Evolutionary conservation across 2,329 filamentous ascomycete genomes (phyloP).

Genomic region (Penicillium sp.): DNA sequence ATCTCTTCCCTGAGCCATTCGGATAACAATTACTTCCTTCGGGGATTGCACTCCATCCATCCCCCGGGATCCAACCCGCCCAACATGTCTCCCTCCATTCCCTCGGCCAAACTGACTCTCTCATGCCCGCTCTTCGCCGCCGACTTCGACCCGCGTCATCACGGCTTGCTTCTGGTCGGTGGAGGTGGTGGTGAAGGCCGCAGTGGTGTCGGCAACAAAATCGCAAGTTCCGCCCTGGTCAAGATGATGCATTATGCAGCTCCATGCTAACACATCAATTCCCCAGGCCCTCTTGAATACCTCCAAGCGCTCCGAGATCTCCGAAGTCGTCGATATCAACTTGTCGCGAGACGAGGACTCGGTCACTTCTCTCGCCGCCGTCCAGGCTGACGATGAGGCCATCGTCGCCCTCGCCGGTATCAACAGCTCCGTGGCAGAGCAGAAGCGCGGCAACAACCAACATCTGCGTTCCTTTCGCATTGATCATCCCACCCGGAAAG

Average conservation of each 20-base stretch:
- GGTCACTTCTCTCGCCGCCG: constrained; percentile 69
- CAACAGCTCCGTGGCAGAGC: constrained; percentile 66
- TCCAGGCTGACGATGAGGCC: constrained; percentile 46
- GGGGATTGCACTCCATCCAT: no score
- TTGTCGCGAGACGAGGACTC: constrained; percentile 80
- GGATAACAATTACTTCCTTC: no score
- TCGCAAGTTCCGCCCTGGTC: constrained; percentile 51
- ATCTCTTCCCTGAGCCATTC: no score
- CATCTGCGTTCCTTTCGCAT: constrained; percentile 76
- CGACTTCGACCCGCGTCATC: constrained; percentile 76
- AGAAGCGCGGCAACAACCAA: constrained; percentile 67
- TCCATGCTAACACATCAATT: no score
- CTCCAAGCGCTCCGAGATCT: constrained; percentile 49
- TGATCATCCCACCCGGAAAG: no score
- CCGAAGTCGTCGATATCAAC: constrained; percentile 62
- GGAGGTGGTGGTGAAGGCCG: constrained; percentile 77
- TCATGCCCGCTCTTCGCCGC: constrained; percentile 78
- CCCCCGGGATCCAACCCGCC: no score
- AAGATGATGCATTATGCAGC: no score
- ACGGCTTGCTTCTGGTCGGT: constrained; percentile 66
- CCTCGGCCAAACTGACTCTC: constrained; percentile 55
- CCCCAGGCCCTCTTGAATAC: no score
- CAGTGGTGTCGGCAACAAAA: constrained; percentile 77
- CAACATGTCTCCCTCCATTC: no score
- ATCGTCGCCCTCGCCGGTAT: constrained; percentile 63